phyloP scores from a whole-genome alignment of 371 early-diverging fungal genomes.

The Mucor piriformis region DNA sequence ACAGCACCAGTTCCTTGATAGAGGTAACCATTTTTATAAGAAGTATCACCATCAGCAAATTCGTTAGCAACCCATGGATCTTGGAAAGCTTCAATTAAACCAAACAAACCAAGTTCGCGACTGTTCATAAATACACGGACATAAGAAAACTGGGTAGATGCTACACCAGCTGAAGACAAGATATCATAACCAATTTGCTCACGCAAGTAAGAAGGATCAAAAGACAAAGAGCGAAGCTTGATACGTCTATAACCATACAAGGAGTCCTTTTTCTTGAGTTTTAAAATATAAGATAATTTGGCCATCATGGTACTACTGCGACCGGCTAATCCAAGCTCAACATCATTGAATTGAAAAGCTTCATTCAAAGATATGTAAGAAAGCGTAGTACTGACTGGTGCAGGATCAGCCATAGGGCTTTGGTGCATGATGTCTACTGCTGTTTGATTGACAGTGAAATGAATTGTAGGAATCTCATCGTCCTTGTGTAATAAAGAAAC shows the following conservation, averaged over 20 bases:
- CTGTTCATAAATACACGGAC: constrained; percentile 29
- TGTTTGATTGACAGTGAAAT: constrained; percentile 22
- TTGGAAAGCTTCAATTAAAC: constrained; percentile 24
- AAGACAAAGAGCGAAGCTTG: constrained; percentile 46
- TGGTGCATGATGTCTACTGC: constrained; percentile 12
- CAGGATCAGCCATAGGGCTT: too few species aligned
- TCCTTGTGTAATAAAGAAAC: constrained; percentile 7
- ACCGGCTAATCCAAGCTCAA: constrained; percentile 27
- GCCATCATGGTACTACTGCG: constrained; percentile 24
- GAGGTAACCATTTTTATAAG: constrained; percentile 13
- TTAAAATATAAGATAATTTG: constrained; percentile 28
- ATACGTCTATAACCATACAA: constrained; percentile 49
- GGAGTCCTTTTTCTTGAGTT: constrained; percentile 10
- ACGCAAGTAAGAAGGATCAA: constrained; percentile 48
- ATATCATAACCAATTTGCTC: constrained; percentile 45
- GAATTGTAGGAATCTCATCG: constrained; percentile 37
- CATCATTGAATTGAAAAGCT: constrained; percentile 7
- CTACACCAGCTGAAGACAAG: constrained; percentile 45
- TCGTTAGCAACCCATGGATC: constrained; percentile 22
- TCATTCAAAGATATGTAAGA: not conserved
- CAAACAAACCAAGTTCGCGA: constrained; percentile 22
- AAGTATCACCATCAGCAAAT: constrained; percentile 14
- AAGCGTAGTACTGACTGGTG: too few species aligned
- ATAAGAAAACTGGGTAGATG: constrained; percentile 45
- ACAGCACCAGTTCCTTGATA: constrained; percentile 15